Percentiles rank a stretch among this genome's conserved stretches.
phyloP scores from a whole-genome alignment of 2,329 filamentous ascomycete genomes.

The Eurotiales sp. region DNA sequence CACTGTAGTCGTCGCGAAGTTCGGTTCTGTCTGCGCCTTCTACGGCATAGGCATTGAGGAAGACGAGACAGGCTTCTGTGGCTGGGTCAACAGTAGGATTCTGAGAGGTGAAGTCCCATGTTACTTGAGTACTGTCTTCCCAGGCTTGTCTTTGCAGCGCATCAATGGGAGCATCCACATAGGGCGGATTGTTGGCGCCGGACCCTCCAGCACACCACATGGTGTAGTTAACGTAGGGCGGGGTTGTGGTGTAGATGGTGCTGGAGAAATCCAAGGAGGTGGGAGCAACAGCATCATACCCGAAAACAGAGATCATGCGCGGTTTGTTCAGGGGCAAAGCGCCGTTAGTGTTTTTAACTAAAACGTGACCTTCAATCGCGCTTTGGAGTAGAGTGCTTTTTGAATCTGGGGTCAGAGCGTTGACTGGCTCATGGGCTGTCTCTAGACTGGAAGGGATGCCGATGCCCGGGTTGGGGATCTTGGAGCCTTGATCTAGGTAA shows the following conservation, averaged over 20 bases:
- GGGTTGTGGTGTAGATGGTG: slow-evolving; percentile 71
- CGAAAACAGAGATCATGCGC: slow-evolving; percentile 64
- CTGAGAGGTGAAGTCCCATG: neutral
- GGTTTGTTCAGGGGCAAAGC: slow-evolving; percentile 49
- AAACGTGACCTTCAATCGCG: slow-evolving; percentile 67
- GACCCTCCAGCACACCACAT: slow-evolving; percentile 86
- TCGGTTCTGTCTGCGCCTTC: slow-evolving; percentile 53
- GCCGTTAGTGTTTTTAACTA: slow-evolving; percentile 54
- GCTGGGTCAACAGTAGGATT: neutral
- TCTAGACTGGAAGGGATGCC: slow-evolving; percentile 48
- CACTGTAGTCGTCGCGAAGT: slow-evolving; percentile 2
- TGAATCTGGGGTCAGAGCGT: slow-evolving; percentile 53
- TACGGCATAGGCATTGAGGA: slow-evolving; percentile 36
- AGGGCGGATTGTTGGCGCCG: slow-evolving; percentile 75
- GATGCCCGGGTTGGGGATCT: slow-evolving; percentile 29
- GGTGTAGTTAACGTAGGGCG: slow-evolving; percentile 81
- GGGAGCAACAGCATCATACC: slow-evolving; percentile 68
- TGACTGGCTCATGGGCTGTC: slow-evolving; percentile 51
- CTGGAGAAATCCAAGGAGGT: slow-evolving; percentile 39
- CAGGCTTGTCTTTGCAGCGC: slow-evolving; percentile 14
- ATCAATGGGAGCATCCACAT: slow-evolving; percentile 5
- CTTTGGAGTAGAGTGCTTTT: slow-evolving; percentile 68
- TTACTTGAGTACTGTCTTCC: slow-evolving; percentile 29
- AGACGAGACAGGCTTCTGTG: slow-evolving; percentile 6
- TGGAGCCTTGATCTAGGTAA: slow-evolving; percentile 66